A percentile compares a stretch with the other conserved stretches of the same genome.
Conservation (phyloP, 129 eudicot species). For the Sambucus nigra region DNA sequence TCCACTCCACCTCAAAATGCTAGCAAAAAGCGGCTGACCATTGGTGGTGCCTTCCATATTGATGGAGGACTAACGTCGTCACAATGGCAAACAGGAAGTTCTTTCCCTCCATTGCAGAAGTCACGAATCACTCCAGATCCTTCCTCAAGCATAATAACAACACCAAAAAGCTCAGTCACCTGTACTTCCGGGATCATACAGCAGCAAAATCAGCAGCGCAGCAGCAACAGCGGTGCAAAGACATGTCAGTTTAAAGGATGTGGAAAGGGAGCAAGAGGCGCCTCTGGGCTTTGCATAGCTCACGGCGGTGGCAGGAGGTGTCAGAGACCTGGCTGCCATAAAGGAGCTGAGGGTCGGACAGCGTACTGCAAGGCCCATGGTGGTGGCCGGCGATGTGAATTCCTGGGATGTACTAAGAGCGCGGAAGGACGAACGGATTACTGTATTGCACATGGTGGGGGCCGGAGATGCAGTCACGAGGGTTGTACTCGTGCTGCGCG, state of each 20-base stretch:
- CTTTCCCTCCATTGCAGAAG: constrained; percentile 20
- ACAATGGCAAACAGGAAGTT: constrained; percentile 17
- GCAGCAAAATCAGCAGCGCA: constrained; percentile 20
- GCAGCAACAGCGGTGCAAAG: constrained; percentile 37
- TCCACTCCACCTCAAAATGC: constrained; percentile 16
- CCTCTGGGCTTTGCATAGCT: constrained; percentile 65
- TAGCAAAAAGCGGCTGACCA: constrained; percentile 14
- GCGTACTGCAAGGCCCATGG: constrained; percentile 85
- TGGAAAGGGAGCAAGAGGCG: constrained; percentile 61
- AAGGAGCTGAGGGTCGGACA: constrained; percentile 86
- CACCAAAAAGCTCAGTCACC: constrained; percentile 64
- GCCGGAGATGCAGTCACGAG: constrained; percentile 62
- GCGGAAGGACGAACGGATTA: constrained; percentile 79
- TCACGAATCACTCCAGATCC: constrained; percentile 24
- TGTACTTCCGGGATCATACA: constrained; percentile 54
- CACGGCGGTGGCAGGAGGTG: constrained; percentile 83
- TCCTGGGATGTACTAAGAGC: constrained; percentile 65
- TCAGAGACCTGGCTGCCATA: constrained; percentile 59
- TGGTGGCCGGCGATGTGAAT: constrained; percentile 75
- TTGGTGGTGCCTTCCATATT: constrained; percentile 18
- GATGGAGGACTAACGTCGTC: constrained; percentile 36
- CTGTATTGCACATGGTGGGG: constrained; percentile 88
- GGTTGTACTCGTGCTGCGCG: constrained; percentile 58
- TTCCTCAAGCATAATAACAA: constrained; percentile 48
- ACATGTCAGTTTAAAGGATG: constrained; percentile 49